A percentile compares a stretch with the other conserved stretches of the same genome.
Evolutionary conservation across 2,329 filamentous ascomycete species (phyloP).

Genomic region (Pseudocercospora eumusae): DNA sequence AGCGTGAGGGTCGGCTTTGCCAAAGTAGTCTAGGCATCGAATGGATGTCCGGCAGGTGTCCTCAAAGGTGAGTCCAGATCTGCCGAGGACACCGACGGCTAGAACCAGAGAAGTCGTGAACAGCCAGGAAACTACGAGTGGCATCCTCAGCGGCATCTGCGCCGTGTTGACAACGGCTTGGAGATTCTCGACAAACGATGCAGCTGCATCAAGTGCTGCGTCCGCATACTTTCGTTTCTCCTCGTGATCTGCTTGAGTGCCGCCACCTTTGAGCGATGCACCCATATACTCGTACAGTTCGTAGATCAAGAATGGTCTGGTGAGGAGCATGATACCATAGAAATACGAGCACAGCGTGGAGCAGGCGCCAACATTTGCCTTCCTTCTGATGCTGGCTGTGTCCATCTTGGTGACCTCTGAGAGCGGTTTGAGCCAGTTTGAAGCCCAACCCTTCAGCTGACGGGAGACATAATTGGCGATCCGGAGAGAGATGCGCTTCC

Average conservation of each 20-base stretch:
- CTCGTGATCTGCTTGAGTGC: constrained; percentile 23
- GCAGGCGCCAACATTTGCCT: constrained; percentile 41
- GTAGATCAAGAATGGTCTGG: constrained; percentile 56
- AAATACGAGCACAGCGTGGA: constrained; percentile 56
- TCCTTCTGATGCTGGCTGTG: neutral
- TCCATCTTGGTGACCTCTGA: constrained; percentile 36
- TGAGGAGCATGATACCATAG: constrained; percentile 57
- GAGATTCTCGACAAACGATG: constrained; percentile 31
- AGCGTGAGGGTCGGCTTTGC: constrained; percentile 33
- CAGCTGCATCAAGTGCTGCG: constrained; percentile 36
- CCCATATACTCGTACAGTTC: constrained; percentile 47
- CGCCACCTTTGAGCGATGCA: constrained; percentile 23
- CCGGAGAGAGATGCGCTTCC: constrained; percentile 44
- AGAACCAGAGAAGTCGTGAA: constrained; percentile 37
- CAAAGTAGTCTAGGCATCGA: constrained; percentile 34
- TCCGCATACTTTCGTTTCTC: constrained; percentile 36
- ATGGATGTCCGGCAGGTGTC: constrained; percentile 29
- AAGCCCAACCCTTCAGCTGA: constrained; percentile 47
- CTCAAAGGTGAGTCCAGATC: constrained; percentile 32
- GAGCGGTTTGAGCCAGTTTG: constrained; percentile 38
- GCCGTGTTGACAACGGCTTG: constrained; percentile 25
- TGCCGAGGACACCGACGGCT: constrained; percentile 33
- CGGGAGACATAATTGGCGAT: constrained; percentile 47
- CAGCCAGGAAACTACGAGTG: constrained; percentile 36
- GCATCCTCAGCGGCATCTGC: constrained; percentile 26